Evolutionary conservation across 305 asterid species (phyloP).

Genomic region (Solanum hybrid): DNA sequence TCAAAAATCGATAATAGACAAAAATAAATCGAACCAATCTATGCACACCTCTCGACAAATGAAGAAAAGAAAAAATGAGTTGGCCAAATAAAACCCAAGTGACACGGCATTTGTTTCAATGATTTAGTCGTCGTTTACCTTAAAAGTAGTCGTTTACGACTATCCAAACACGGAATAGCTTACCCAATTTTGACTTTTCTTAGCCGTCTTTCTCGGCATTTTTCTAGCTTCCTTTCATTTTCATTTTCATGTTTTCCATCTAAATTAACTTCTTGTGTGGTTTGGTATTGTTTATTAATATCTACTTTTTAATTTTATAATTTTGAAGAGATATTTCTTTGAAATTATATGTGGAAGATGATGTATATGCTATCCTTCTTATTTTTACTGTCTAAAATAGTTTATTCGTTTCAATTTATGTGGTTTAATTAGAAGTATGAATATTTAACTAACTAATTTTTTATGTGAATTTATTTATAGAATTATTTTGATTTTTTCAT

Average conservation of each 20-base stretch:
- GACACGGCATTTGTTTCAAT: not conserved
- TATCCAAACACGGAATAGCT: not conserved
- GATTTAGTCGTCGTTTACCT: not conserved
- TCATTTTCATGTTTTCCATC: not conserved
- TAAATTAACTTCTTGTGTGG: not conserved
- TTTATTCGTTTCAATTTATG: not conserved
- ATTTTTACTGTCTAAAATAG: not conserved
- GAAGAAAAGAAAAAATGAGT: not conserved
- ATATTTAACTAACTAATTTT: not conserved
- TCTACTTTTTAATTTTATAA: not conserved
- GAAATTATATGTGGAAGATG: not conserved
- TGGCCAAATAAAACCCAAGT: not conserved
- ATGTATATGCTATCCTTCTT: not conserved
- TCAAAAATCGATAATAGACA: accelerated
- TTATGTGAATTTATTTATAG: not conserved
- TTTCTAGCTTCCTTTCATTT: not conserved
- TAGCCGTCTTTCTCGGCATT: not conserved
- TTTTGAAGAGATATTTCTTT: not conserved
- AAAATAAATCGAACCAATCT: not conserved
- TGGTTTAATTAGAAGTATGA: not conserved
- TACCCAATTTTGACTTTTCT: not conserved
- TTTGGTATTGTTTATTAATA: not conserved
- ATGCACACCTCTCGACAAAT: accelerated
- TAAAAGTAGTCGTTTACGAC: not conserved
- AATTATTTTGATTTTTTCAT: no score